Base-by-base conservation (phyloP, 208 protist species). In the Leishmania amazonensis region DNA sequence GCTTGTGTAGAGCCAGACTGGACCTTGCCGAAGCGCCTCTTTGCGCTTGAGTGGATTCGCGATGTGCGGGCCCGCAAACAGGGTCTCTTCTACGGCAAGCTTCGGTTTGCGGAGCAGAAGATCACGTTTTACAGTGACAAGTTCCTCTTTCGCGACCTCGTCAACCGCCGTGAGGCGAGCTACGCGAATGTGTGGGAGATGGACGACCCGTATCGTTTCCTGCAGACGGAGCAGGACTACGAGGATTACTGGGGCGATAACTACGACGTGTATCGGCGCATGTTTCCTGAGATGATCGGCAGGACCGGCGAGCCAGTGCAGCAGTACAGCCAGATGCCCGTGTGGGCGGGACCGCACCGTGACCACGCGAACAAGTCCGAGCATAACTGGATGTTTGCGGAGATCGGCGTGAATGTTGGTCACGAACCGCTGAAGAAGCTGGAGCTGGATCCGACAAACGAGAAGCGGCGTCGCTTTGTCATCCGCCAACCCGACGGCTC, bases 231-330 rank as follows among this genome's bases (percentile, higher is more conserved):
- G 80, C 88, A 98, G 76, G 96, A 98, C 86, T 96, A 96, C 83
- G 95, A 98, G 83, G 95, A 98, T 80, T 98, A 98, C 87, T 98
- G 95, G 94, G 96, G 96, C 40, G 96, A 98, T 83, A 98, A 98
- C 89, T 98, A 98, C 87, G 96, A 98, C 73, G 90, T 98, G 49
- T 98, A 98, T 85, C 94, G 94, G 54, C 90, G 95, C 76, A 96
- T 98, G 94, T 98, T 98, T 81, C 96, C 96, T 49, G 96, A 98
- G 81, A 97, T 98, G 94, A 98, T 98, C 78, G 95, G 95, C 70
- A 87, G 86, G 73, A 96, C 93, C 1, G 94, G 95, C 40, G 95
- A 98, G 85, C 96, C 96, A 24, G 95, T 98, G 79, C 94, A 98
- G 87, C 95, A 98, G 89, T 98, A 98, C 86, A 92, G 94, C 78